phyloP scores from a whole-genome alignment of 1,139 yeast genomes.

The Taiozyma sp. region DNA sequence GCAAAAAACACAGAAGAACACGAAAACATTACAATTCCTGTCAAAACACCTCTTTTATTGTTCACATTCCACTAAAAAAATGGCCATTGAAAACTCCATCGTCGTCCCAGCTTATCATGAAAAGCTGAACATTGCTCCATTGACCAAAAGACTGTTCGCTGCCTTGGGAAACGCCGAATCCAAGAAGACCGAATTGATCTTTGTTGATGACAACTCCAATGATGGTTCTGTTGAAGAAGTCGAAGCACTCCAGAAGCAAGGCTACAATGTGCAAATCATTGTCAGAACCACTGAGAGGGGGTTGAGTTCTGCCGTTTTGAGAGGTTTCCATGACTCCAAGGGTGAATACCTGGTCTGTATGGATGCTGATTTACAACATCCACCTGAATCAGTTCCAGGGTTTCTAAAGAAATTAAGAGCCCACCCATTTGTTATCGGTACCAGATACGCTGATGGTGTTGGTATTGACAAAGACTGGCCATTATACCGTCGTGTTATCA shows the following conservation, averaged over 20 bases:
- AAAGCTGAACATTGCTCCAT: conserved; percentile 39
- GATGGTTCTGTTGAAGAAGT: conserved; percentile 47
- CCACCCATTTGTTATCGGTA: conserved; percentile 40
- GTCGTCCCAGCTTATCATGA: conserved; percentile 46
- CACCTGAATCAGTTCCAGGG: conserved; percentile 42
- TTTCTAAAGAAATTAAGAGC: conserved; percentile 32
- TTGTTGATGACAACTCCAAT: conserved; percentile 43
- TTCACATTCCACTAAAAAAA: conserved; percentile 6
- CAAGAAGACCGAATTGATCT: conserved; percentile 37
- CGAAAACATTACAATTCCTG: neutral
- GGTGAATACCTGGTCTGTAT: conserved; percentile 41
- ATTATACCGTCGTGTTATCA: conserved; percentile 39
- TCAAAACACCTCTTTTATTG: neutral
- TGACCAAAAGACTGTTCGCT: conserved; percentile 39
- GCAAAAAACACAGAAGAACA: neutral
- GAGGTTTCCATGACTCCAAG: conserved; percentile 38
- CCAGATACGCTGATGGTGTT: conserved; percentile 45
- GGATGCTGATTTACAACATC: conserved; percentile 48
- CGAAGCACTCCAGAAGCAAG: conserved; percentile 34
- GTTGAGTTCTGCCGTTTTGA: conserved; percentile 39
- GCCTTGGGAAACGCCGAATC: conserved; percentile 38
- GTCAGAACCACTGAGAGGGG: conserved; percentile 44
- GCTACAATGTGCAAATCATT: conserved; percentile 40
- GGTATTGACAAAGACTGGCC: conserved; percentile 48
- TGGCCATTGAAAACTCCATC: conserved; percentile 35